These are phyloP conservation scores for Pleoardoris graminearum DNA, from an alignment of 2,329 filamentous ascomycete species.

Conservation along the genomic window DNA sequence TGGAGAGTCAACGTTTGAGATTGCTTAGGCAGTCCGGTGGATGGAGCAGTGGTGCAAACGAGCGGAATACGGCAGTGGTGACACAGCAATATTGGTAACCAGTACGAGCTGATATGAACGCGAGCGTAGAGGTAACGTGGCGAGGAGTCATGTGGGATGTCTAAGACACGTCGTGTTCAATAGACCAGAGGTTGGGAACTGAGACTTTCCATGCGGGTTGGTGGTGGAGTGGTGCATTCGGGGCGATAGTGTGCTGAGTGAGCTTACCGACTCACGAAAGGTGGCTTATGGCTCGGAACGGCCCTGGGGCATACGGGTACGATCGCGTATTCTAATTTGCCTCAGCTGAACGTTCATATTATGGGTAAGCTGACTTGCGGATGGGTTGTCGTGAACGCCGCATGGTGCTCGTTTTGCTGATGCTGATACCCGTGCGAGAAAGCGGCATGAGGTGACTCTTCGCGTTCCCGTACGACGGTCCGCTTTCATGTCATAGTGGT, in stretches of 20 bases:
- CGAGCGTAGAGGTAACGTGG: not conserved
- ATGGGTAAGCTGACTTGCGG: not conserved
- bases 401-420: not conserved
- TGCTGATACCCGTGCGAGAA: not conserved
- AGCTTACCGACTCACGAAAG: not conserved
- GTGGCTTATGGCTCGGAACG: not conserved
- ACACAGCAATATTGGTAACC: not conserved
- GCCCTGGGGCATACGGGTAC: not conserved
- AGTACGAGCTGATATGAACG: not conserved
- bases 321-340: not conserved
- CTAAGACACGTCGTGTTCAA: slow-evolving; percentile 2
- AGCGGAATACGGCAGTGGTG: not conserved
- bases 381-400: not conserved
- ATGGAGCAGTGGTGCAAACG: not conserved
- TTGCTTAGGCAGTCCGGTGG: not conserved
- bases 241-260: not conserved
- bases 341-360: not conserved
- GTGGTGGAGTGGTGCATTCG: not conserved
- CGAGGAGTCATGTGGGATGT: not conserved
- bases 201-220: slow-evolving; percentile 11
- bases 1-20: not conserved
- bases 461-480: no score
- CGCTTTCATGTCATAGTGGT: not conserved
- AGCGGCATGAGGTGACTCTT: no score
- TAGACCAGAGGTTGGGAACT: not conserved